Base-by-base conservation (phyloP, 257 asterid species). In the Salvia miltiorrhiza region DNA sequence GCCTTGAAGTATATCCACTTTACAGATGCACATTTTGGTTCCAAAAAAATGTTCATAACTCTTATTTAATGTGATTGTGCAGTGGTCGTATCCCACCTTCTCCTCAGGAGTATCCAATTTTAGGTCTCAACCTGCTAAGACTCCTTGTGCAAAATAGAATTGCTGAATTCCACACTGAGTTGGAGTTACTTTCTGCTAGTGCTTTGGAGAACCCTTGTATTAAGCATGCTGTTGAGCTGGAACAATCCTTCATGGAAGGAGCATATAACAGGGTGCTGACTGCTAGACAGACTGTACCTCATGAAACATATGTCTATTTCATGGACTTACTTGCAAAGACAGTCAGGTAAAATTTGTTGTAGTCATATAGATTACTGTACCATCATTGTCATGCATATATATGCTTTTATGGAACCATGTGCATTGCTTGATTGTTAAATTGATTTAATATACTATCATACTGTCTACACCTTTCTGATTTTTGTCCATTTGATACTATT, bases 181-280 rank as follows among this genome's bases (percentile, higher is more conserved):
- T 93, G 84, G 99, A 93, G 79, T 77, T 90, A 50, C 96, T 93
- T 43, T 77, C 96, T 9, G 81, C 88, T 35, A 73, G 40, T 79
- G 96, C 97, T 74, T 78, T 93, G 86, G 97, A 88, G 76, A 86
- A 93, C 71, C 87, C 90, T 65, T 90, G 97, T 67, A 89, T 93
- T 74, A 93, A 81, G 79, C 99, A 93, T 82, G 99, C 97, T 75
- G 88, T 93, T 45, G 99, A 89, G 72, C 78, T 91, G 79, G 99
- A 94, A 85, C 97, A 90, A 70, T 91, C 96, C 69, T 90, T 91
- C 85, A 90, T 89, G 97, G 99, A 94, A 79, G 99, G 99, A 73
- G 99, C 97, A 70, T 93, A 93, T 76, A 89, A 93, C 79, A 90
- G 96, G 19, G 99, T 90, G 63, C 72, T 90, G 81, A 87, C 80